These are phyloP conservation scores for Diaporthe sp. DNA, from an alignment of 2,329 filamentous ascomycete species.

Conservation along the genomic window DNA sequence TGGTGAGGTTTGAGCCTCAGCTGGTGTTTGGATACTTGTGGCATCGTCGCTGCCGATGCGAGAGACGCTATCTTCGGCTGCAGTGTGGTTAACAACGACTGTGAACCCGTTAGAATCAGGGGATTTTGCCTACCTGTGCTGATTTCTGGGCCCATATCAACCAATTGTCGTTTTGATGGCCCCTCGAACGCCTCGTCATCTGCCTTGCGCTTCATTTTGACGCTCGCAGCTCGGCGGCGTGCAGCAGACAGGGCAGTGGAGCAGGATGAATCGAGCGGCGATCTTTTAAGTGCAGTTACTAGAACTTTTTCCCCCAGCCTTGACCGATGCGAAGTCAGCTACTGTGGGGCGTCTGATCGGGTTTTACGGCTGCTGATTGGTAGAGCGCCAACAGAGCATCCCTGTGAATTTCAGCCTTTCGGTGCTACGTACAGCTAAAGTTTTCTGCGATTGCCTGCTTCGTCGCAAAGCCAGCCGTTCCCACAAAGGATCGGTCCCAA, in stretches of 20 bases:
- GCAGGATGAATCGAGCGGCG: slow-evolving; percentile 1
- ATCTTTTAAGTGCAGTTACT: background rate
- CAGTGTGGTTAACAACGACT: slow-evolving; percentile 3
- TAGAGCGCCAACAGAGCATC: background rate
- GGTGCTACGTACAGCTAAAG: slow-evolving; percentile 10
- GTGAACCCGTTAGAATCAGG: background rate
- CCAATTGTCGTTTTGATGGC: slow-evolving; percentile 13
- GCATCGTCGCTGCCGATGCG: slow-evolving; percentile 21
- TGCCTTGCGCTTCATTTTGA: slow-evolving; percentile 34
- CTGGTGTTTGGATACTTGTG: background rate
- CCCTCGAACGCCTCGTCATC: background rate
- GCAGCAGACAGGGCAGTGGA: slow-evolving; percentile 3
- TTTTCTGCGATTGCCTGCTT: slow-evolving; percentile 31
- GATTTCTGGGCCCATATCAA: background rate
- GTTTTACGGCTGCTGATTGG: background rate
- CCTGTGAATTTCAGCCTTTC: slow-evolving; percentile 30
- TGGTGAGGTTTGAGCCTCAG: slow-evolving; percentile 24
- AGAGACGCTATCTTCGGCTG: slow-evolving; percentile 29
- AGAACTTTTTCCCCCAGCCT: slow-evolving; percentile 20
- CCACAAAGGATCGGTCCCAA: slow-evolving; percentile 5
- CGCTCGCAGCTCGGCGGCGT: background rate
- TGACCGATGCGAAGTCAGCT: slow-evolving; percentile 3
- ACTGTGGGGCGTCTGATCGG: background rate
- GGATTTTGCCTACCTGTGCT: slow-evolving; percentile 15
- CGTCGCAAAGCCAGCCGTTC: slow-evolving; percentile 13